Percentiles rank a stretch among this genome's conserved stretches.
These are phyloP conservation scores for Ophiocordyceps camponoti-rufipedis DNA, from an alignment of 2,329 filamentous ascomycete species.

Conservation along the genomic window DNA sequence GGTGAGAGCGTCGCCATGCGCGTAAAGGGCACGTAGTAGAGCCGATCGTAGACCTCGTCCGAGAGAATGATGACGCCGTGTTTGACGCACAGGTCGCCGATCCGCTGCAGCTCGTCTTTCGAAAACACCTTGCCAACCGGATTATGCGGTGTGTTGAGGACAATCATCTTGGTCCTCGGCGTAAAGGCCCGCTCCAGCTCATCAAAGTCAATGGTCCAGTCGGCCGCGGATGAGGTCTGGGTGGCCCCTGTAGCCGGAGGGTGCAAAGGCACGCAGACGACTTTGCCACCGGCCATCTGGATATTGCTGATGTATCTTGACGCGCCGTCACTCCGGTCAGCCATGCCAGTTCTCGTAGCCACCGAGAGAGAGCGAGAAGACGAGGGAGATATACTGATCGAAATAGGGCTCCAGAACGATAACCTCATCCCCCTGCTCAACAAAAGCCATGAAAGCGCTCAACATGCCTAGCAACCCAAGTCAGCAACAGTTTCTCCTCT, in stretches of 20 bases:
- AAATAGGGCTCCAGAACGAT: conserved; percentile 98
- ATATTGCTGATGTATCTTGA: conserved; percentile 73
- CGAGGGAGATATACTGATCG: conserved; percentile 46
- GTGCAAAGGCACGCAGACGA: conserved; percentile 89
- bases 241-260: conserved; percentile 66
- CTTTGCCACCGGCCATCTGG: conserved; percentile 89
- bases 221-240: conserved; percentile 65
- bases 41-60: conserved; percentile 83
- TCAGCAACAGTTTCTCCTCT: not conserved
- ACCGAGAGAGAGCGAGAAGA: too few relatives aligned
- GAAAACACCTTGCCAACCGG: conserved; percentile 94
- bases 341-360: too few relatives aligned
- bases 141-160: conserved; percentile 76
- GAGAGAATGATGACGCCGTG: conserved; percentile 87
- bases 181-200: conserved; percentile 71
- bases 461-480: conserved; percentile 46
- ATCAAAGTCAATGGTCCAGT: conserved; percentile 77
- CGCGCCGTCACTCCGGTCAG: not conserved
- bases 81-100: conserved; percentile 80
- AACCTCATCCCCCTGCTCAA: conserved; percentile 87
- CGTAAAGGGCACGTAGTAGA: conserved; percentile 92
- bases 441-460: conserved; percentile 93
- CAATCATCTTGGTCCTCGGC: conserved; percentile 86
- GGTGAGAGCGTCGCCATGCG: conserved; percentile 80
- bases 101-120: conserved; percentile 60